Evolutionary conservation across 352 stramenopile species (phyloP).

Genomic region (Phytopythium kandeliae): DNA sequence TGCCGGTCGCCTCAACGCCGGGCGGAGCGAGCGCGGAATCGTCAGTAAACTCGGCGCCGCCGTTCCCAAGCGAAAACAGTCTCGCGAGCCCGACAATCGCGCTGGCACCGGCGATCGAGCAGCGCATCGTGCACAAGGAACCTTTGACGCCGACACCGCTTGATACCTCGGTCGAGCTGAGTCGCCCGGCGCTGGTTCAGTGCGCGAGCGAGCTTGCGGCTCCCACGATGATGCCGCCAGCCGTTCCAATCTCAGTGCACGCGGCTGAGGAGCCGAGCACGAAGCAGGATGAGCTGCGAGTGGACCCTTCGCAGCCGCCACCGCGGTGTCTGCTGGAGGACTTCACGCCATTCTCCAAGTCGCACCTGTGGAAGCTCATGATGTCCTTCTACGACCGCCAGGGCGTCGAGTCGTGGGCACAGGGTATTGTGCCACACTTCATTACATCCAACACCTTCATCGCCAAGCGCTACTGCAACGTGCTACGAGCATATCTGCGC

Average conservation of each 20-base stretch:
- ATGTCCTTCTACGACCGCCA: conserved; percentile 91
- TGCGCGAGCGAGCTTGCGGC: neutral
- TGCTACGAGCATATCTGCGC: conserved; percentile 61
- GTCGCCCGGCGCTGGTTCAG: neutral
- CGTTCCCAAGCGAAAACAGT: neutral
- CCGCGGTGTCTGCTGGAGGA: conserved; percentile 82
- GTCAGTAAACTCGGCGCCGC: neutral
- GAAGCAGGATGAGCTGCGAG: conserved; percentile 54
- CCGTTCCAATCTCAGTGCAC: conserved; percentile 1
- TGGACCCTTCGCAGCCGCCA: conserved; percentile 12
- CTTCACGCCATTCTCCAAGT: conserved; percentile 86
- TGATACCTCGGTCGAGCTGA: neutral
- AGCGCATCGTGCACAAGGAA: conserved; percentile 1
- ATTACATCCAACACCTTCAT: conserved; percentile 96
- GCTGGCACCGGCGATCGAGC: conserved; percentile 1
- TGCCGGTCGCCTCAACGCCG: conserved; percentile 12
- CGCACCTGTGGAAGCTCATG: conserved; percentile 93
- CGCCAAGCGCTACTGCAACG: conserved; percentile 82
- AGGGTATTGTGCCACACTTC: conserved; percentile 95
- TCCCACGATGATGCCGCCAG: neutral
- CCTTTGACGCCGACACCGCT: neutral
- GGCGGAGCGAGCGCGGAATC: conserved; percentile 7
- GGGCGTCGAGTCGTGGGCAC: conserved; percentile 83
- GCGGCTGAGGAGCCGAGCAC: neutral
- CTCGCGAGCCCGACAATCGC: neutral